Conservation (phyloP, 1,284 basidiomycete genomes). For the Leucoagaricus sp. region DNA sequence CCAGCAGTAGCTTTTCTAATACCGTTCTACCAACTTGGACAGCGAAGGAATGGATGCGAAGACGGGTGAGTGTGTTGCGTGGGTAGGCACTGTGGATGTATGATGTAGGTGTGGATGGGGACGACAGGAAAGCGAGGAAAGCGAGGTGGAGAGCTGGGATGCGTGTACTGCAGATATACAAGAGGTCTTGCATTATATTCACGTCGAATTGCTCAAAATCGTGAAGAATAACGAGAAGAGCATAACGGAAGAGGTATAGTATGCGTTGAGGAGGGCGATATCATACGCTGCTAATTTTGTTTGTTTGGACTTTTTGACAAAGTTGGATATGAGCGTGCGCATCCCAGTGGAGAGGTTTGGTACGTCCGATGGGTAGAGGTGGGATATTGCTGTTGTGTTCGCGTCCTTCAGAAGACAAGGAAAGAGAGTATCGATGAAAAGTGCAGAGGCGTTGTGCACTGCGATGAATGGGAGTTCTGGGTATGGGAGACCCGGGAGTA, state of each 20-base stretch:
- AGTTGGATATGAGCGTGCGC: constrained; percentile 56
- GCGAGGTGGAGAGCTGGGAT: constrained; percentile 37
- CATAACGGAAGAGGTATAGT: not conserved
- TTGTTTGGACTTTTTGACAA: constrained; percentile 44
- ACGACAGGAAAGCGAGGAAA: constrained; percentile 63
- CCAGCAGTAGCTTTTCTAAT: constrained; percentile 50
- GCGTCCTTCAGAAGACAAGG: constrained; percentile 38
- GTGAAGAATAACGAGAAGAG: constrained; percentile 39
- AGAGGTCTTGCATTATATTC: constrained; percentile 59
- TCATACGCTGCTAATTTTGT: constrained; percentile 61
- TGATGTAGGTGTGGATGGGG: constrained; percentile 53
- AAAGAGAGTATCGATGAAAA: constrained; percentile 42
- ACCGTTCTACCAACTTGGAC: constrained; percentile 48
- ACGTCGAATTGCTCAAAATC: constrained; percentile 72
- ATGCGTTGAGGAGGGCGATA: constrained; percentile 32
- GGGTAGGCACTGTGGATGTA: constrained; percentile 61
- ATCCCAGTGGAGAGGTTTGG: constrained; percentile 53
- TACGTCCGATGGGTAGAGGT: constrained; percentile 61
- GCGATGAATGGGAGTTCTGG: constrained; percentile 56
- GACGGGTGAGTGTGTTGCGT: constrained; percentile 53
- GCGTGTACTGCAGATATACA: constrained; percentile 66
- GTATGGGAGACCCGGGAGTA: constrained; percentile 48
- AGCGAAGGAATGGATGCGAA: constrained; percentile 52
- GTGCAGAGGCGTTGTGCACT: constrained; percentile 46
- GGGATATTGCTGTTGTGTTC: constrained; percentile 37